Evolutionary conservation across 192 early-diverging fungal genomes (phyloP), one percentile per base, ranked within the genome.

Genomic region (Ramicandelaber brevisporus): DNA sequence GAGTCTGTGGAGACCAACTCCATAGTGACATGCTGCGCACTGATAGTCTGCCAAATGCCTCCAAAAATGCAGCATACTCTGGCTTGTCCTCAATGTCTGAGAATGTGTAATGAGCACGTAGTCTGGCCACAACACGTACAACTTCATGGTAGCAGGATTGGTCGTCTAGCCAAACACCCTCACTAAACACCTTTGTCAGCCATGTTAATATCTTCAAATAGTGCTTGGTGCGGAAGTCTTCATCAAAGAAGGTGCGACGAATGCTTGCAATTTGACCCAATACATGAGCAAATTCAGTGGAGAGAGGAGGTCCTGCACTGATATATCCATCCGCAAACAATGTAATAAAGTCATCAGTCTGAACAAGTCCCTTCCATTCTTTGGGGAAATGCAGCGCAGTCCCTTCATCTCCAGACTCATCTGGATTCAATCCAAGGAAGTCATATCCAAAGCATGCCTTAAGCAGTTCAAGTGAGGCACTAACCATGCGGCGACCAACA

Each of bases 91-190:
- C 57, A n/a, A 90, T 64, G 36, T 87, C 83, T 17, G 53, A 45
- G 30, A 81, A 38, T 29, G 81, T 75, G 42, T 85, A 73, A 11
- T 78, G 72, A 25, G 68, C 58, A 49, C 75, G 68, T 40, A 88
- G 73, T 17, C 82, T 59, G 15, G 72, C 65, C 23, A 90, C 56
- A 43, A 85, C 50, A 10, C 81, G 60, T 36, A 79, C 76, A 36
- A 87, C 63, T 30, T 87, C 79, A 32, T 87, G 78, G 48, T 75
- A 81, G 47, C 76, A 84, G 15, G 69, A 61, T 6, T 65, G 56
- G 24, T 86, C 71, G 15, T 67, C 53, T 20, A 86, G 46, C 6
- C 74, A 68, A 13, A 57, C 45, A 0, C 53, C 56, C 14, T 44
- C 38, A 8, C 53, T 45, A 16, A 90, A 43, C 7, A 86, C 76